Evolutionary conservation across 176 grass and related monocot genomes (phyloP), one percentile per base, ranked within the genome.

Genomic region (Pontederia paniculata): DNA sequence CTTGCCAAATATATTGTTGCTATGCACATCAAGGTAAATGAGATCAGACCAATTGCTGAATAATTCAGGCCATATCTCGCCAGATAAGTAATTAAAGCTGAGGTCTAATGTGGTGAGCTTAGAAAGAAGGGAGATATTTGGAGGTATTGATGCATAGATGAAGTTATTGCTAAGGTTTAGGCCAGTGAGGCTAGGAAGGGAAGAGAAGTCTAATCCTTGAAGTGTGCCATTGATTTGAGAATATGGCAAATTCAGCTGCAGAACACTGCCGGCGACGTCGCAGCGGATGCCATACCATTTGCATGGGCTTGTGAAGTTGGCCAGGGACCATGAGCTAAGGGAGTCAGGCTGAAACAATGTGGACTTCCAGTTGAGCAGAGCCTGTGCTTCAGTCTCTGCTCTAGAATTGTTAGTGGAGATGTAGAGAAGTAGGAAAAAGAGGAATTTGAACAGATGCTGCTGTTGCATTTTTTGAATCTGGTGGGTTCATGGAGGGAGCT

Each of bases 161-260:
- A 55, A 18, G 58, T 95, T 95, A 68, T 9, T 47, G 54, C 73
- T 89, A 60, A 95, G 89, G 69, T 95, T 65, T 57, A 95, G 81
- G 10, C 7, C 28, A 19, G 13, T 48, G 51, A 95, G 78, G 58
- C 60, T 57, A 1, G 63, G 58, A 52, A 95, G 42, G 1, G 76
- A 62, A 48, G 67, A 10, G 49, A 95, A 81, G 20, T 86, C 69
- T 19, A 95, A 50, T 5, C 65, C 69, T 43, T 69, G 66, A 46
- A 95, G 80, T 47, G 84, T 78, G 66, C 89, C 89, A 20, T 67
- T 52, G 21, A 95, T 70, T n/a, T 51, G 66, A 13, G 85, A 43
- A 42, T 44, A 63, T 16, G 69, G 48, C 31, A 86, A 64, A 63
- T 57, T 48, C 9, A 95, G 53, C 54, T 65, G 58, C 28, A 85